These are phyloP conservation scores for Adansonia gregorii DNA, from an alignment of 441 rosid genomes.

Conservation along the genomic window DNA sequence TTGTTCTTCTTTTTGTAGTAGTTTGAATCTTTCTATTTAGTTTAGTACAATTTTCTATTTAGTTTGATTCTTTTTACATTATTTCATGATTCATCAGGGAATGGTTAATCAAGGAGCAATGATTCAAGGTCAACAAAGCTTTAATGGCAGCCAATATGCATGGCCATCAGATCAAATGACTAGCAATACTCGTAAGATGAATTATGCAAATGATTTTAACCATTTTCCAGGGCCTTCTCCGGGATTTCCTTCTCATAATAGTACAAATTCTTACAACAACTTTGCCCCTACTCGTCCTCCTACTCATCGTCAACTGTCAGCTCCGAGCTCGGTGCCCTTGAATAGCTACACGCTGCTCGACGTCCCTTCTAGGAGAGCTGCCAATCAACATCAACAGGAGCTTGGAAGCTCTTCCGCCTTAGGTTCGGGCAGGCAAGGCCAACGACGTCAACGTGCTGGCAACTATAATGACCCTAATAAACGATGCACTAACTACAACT, in stretches of 20 bases:
- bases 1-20: neutral
- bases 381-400: neutral
- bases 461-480: constrained; percentile 21
- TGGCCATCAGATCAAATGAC: neutral
- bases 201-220: neutral
- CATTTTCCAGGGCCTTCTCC: neutral
- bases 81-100: constrained; percentile 5
- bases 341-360: constrained; percentile 23
- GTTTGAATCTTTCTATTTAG: neutral
- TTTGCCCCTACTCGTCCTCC: neutral
- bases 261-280: neutral
- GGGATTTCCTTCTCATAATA: neutral
- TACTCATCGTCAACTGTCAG: neutral
- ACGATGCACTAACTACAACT: constrained; percentile 38
- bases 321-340: neutral
- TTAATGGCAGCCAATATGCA: constrained; percentile 9
- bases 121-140: neutral
- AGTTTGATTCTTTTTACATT: neutral
- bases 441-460: neutral
- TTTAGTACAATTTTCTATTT: neutral
- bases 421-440: neutral
- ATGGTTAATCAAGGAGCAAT: constrained; percentile 2
- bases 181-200: constrained; percentile 14
- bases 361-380: constrained; percentile 9
- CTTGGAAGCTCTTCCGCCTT: constrained; percentile 17